These are phyloP conservation scores for Lactarius psammicola DNA, from an alignment of 768 basidiomycete genomes.

Conservation along the genomic window DNA sequence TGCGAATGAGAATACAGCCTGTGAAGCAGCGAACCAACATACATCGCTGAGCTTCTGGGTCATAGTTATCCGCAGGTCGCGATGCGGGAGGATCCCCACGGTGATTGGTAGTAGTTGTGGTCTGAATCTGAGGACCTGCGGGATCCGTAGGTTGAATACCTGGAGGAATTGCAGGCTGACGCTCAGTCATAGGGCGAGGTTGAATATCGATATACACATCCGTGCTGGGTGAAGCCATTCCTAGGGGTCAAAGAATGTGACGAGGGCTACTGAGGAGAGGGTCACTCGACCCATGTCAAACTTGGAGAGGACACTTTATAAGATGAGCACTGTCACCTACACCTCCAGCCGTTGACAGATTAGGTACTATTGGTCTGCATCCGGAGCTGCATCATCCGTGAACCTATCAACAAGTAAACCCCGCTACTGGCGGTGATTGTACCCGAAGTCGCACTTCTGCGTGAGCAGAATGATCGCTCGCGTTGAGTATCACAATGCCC, in stretches of 20 bases:
- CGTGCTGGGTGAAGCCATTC: not conserved
- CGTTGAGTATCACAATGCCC: not conserved
- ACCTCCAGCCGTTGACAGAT: not conserved
- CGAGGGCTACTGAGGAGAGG: not conserved
- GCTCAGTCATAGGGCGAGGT: not conserved
- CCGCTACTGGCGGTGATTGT: not conserved
- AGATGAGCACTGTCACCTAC: no score
- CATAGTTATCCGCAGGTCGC: not conserved
- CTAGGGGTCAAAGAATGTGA: not conserved
- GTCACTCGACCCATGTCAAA: not conserved
- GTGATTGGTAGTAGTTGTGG: not conserved
- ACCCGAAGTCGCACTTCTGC: not conserved
- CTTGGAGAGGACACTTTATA: not conserved
- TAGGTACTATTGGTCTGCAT: not conserved
- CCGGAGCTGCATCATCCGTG: not conserved
- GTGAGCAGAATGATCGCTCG: not conserved
- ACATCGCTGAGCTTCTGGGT: not conserved
- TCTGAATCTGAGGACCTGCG: not conserved
- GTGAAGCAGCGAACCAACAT: not conserved
- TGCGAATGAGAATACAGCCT: not conserved
- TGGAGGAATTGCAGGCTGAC: not conserved
- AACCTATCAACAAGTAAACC: not conserved
- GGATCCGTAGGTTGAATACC: not conserved
- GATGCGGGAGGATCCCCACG: not conserved
- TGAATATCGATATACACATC: not conserved